Evolutionary conservation across 805 yeast genomes (phyloP), one percentile per base, ranked within the genome.

Genomic region (Candida rishiriensis): DNA sequence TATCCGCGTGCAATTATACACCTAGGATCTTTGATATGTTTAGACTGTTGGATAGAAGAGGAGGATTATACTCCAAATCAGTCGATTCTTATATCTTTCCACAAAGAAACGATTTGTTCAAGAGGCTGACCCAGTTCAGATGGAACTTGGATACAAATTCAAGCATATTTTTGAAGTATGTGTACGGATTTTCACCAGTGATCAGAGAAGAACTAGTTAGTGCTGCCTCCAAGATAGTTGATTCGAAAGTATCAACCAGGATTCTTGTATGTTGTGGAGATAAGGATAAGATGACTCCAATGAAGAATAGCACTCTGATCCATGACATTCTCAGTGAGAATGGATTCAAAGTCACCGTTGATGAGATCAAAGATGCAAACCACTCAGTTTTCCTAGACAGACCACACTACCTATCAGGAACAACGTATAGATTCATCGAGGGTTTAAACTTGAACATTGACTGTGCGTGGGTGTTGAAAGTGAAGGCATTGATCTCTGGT

Each of bases 131-230:
- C 15, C 95, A 85, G 60, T 69, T 85, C 34, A 64, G 88, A 39
- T 81, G 87, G 83, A 85, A 86, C 58, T 55, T 84, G 48, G 88
- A 83, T 59, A 74, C 83, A 13, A 69, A 75, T 40, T 72, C 88
- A 0, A 48, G 51, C 9, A 66, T 78, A 2, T 73, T 85, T 59
- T 62, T 85, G 42, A 68, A 70, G 42, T 80, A 83, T 49, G 67
- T 76, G 1, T 48, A 60, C 31, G 82, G 83, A 2, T 76, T 81
- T 47, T 47, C 57, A n/a, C 64, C 71, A 16, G 71, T 76, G 12
- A 64, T 64, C 5, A 52, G 52, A 14, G 55, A 65, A 9, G 84
- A 81, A 37, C 68, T 85, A 52, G 38, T 68, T 1, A 44, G 50
- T 1, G 72, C 76, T 0, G 60, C 69, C 9, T 52, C 60, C 10